phyloP scores from a whole-genome alignment of 352 stramenopile genomes.

The Pythium brachiatum region DNA sequence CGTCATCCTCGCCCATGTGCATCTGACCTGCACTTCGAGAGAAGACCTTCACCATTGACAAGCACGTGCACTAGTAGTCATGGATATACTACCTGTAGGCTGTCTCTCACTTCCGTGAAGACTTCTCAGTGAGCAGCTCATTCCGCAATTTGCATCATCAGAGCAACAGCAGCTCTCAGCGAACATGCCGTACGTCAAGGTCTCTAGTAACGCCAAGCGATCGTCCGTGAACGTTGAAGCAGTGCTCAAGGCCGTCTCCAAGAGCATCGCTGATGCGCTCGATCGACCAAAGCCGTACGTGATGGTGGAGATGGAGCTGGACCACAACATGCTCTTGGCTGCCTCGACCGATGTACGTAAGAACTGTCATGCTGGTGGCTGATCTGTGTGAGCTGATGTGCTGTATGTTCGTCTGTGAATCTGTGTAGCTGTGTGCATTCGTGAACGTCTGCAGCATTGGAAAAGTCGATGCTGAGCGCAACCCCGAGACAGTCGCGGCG shows the following conservation, averaged over 20 bases:
- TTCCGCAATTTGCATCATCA: neutral
- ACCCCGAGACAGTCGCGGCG: conserved; percentile 28
- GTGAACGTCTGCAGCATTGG: conserved; percentile 39
- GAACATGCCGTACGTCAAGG: conserved; percentile 34
- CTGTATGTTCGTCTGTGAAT: neutral
- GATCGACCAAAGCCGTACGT: conserved; percentile 27
- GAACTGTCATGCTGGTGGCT: neutral
- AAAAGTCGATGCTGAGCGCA: conserved; percentile 31
- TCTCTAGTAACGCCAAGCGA: conserved; percentile 35
- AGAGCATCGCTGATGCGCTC: conserved; percentile 29
- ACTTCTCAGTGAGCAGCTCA: no score
- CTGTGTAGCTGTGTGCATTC: conserved; percentile 19
- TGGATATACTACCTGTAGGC: no score
- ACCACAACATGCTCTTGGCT: conserved; percentile 34
- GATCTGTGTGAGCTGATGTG: neutral
- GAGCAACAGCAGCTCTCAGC: neutral
- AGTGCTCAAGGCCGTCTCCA: conserved; percentile 28
- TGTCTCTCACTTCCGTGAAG: no score
- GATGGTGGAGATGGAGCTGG: conserved; percentile 41
- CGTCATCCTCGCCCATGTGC: no score
- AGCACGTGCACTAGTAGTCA: no score
- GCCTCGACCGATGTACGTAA: conserved; percentile 25
- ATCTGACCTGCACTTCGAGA: no score
- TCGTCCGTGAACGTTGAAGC: conserved; percentile 26
- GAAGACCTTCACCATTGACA: no score